Evolutionary conservation across 2,329 filamentous ascomycete species (phyloP).

Genomic region (Aureobasidium uvarum): DNA sequence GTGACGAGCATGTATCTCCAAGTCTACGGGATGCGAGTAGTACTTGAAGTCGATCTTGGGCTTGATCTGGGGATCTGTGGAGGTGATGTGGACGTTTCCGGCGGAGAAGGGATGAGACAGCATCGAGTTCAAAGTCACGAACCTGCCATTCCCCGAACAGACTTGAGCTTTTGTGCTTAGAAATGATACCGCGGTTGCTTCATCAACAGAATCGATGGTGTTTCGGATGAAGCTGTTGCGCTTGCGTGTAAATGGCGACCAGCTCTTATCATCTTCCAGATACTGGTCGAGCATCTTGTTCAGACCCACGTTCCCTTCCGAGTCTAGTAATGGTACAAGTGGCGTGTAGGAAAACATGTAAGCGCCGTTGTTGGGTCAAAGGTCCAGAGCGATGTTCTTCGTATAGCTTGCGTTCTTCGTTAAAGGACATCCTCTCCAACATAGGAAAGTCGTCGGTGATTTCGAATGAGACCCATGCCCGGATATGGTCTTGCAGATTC

Average conservation of each 20-base stretch:
- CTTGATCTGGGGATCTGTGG: slow-evolving; percentile 24
- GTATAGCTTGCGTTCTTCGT: background rate
- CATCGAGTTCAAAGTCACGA: slow-evolving; percentile 30
- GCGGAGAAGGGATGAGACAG: slow-evolving; percentile 34
- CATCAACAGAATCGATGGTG: background rate
- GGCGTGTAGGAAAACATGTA: slow-evolving; percentile 16
- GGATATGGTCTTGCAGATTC: slow-evolving; percentile 51
- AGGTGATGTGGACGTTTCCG: slow-evolving; percentile 34
- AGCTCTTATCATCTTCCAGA: background rate
- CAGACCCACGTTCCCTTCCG: background rate
- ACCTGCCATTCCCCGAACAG: slow-evolving; percentile 28
- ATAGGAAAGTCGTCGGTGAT: slow-evolving; percentile 32
- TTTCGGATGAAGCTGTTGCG: slow-evolving; percentile 4
- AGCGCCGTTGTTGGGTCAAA: background rate
- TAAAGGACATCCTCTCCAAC: background rate
- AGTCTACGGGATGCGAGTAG: slow-evolving; percentile 35
- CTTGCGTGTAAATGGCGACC: background rate
- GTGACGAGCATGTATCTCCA: slow-evolving; percentile 34
- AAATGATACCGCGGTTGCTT: slow-evolving; percentile 1
- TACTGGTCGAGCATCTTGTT: background rate
- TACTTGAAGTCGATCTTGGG: slow-evolving; percentile 36
- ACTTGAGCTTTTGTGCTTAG: background rate
- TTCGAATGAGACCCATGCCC: slow-evolving; percentile 31
- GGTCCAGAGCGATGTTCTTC: background rate
- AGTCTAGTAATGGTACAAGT: background rate